phyloP scores from a whole-genome alignment of 768 basidiomycete genomes.

The Dentipellis fragilis region DNA sequence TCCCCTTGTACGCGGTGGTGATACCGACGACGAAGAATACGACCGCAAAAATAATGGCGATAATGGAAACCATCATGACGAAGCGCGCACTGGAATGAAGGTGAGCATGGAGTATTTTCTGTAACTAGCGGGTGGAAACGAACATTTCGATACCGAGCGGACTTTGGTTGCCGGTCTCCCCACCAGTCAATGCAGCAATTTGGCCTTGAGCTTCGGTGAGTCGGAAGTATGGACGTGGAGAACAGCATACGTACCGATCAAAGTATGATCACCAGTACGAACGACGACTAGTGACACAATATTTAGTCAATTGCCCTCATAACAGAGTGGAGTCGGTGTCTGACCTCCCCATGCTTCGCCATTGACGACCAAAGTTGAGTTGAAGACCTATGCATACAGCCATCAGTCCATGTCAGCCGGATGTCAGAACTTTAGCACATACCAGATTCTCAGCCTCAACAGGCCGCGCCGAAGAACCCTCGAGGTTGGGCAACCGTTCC shows the following conservation, averaged over 20 bases:
- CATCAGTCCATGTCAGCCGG: not conserved
- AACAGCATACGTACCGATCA: constrained; percentile 36
- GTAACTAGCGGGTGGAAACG: constrained; percentile 11
- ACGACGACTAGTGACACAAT: constrained; percentile 38
- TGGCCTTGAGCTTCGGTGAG: constrained; percentile 33
- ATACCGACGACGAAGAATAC: constrained; percentile 60
- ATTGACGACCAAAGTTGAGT: constrained; percentile 58
- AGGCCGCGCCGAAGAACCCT: constrained; percentile 37
- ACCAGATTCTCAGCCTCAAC: constrained; percentile 63
- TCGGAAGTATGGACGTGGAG: not conserved
- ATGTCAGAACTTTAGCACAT: constrained; percentile 3
- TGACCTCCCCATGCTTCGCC: constrained; percentile 62
- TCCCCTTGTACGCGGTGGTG: constrained; percentile 54
- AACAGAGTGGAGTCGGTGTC: constrained; percentile 14
- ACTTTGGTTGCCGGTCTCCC: constrained; percentile 53
- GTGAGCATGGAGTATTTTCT: constrained; percentile 2
- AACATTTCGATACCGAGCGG: constrained; percentile 62
- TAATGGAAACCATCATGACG: constrained; percentile 50
- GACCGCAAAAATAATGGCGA: constrained; percentile 51
- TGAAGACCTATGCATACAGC: constrained; percentile 40
- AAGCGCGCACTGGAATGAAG: constrained; percentile 36
- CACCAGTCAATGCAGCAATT: constrained; percentile 57
- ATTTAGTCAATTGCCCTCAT: not conserved
- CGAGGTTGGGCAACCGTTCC: constrained; percentile 37
- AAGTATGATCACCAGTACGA: constrained; percentile 55